Base-by-base conservation (phyloP, 2,329 filamentous ascomycete genomes). In the Sporothrix euskadiensis region DNA sequence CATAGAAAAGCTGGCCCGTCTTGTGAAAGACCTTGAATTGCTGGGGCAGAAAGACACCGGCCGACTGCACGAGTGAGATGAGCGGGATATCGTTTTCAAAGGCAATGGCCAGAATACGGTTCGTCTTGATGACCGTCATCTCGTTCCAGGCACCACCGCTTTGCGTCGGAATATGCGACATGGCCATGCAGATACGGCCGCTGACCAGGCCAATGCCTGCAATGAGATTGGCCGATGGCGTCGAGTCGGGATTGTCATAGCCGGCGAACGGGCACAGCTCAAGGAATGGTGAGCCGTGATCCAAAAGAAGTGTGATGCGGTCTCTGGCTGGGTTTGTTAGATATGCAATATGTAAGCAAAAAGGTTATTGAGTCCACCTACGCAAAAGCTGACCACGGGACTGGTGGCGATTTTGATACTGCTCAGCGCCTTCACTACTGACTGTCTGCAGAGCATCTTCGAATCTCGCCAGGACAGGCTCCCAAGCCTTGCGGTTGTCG, bases 91-190 rank as follows among this genome's bases (percentile, higher is more conserved):
- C 68, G 32, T 57, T 70, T 44, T 70, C 49, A 4, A 52, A 39
- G 1, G 68, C 68, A 57, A 70, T 70, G 4, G 52, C 68, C 2
- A 49, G 19, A 14, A 70, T 49, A 7, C 68, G 68, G 35, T 70
- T 70, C 3, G 52, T 52, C 39, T 70, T 70, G 32, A 63, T 5
- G 3, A 63, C 59, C 14, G 22, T 70, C 47, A 49, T 70, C 19
- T 70, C 68, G 39, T 70, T 70, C 68, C 68, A 70, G 19, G 66
- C 68, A 26, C 68, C 49, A 4, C 68, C 68, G n/a, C 32, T 70
- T 32, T 56, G 52, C 8, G 68, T 56, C 3, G 68, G 68, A 12
- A 70, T 35, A 35, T 70, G 68, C 49, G 49, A 70, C 32, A 70
- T 26, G 30, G 41, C 49, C 68, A 57, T 57, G 47, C 68, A 70